Conservation (phyloP, 257 asterid genomes). For the Echium plantagineum region DNA sequence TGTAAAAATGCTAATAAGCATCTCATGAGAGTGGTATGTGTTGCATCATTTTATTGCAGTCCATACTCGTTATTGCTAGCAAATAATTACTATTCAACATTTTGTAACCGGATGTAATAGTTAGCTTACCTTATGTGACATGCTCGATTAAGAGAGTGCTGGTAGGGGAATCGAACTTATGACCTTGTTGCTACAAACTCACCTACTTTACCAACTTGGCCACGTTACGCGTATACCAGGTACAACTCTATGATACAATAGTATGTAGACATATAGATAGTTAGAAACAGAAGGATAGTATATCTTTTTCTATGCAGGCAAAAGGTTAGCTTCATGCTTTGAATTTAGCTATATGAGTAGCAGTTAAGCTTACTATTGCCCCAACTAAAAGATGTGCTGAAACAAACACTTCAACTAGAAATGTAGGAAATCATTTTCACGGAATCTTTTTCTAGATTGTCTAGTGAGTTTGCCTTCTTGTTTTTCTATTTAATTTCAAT, state of each 20-base stretch:
- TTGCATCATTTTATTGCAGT: no score
- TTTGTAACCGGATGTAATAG: no score
- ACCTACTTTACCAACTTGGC: no score
- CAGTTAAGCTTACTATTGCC: conserved; percentile 26
- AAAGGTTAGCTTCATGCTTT: conserved; percentile 29
- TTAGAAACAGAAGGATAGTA: conserved; percentile 14
- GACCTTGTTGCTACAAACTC: no score
- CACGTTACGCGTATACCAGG: no score
- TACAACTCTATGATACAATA: neutral
- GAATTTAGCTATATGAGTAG: conserved; percentile 20
- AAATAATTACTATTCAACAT: no score
- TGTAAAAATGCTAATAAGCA: no score
- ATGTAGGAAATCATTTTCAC: neutral
- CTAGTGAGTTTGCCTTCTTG: neutral
- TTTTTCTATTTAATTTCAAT: neutral
- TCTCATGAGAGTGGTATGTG: no score
- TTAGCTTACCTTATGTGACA: no score
- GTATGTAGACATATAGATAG: neutral
- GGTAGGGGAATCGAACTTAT: no score
- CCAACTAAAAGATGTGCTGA: conserved; percentile 21
- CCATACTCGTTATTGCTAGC: no score
- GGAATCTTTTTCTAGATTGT: neutral
- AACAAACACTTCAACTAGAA: conserved; percentile 42
- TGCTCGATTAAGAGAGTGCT: no score
- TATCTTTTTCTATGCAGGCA: conserved; percentile 39